phyloP scores from a whole-genome alignment of 805 yeast genomes.

The Starmerella khaoyaiensis region DNA sequence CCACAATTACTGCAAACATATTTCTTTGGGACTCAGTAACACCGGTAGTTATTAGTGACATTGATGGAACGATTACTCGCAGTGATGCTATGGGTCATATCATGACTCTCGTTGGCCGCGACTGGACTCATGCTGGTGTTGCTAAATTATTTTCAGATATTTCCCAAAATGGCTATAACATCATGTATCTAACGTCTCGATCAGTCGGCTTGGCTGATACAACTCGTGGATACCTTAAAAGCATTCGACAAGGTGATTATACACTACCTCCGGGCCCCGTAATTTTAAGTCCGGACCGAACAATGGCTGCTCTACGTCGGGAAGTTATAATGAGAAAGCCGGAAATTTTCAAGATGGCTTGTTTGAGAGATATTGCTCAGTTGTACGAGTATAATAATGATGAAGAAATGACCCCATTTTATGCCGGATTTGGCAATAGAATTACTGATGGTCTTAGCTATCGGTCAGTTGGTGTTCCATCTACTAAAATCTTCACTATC shows the following conservation, averaged over 20 bases:
- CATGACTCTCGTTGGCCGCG: slow-evolving; percentile 81
- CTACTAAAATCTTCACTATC: slow-evolving; percentile 87
- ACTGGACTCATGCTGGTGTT: slow-evolving; percentile 97
- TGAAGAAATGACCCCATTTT: slow-evolving; percentile 56
- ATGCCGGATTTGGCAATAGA: slow-evolving; percentile 94
- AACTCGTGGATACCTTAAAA: slow-evolving; percentile 69
- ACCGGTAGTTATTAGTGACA: slow-evolving; percentile 92
- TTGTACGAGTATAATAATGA: slow-evolving; percentile 40
- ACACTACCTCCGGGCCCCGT: slow-evolving; percentile 84
- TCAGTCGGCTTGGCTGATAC: slow-evolving; percentile 92
- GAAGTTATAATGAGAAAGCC: slow-evolving; percentile 92
- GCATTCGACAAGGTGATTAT: slow-evolving; percentile 63
- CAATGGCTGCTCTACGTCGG: slow-evolving; percentile 84
- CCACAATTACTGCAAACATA: slow-evolving; percentile 58
- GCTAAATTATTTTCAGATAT: slow-evolving; percentile 87
- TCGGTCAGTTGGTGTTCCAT: slow-evolving; percentile 84
- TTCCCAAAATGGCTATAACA: slow-evolving; percentile 73
- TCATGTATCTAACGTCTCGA: slow-evolving; percentile 86
- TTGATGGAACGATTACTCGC: slow-evolving; percentile 95
- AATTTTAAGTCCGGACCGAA: slow-evolving; percentile 85
- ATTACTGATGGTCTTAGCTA: slow-evolving; percentile 94
- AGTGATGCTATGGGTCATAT: slow-evolving; percentile 97
- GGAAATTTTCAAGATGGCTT: slow-evolving; percentile 97
- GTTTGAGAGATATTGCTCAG: slow-evolving; percentile 70
- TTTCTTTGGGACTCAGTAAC: slow-evolving; percentile 72